Conservation (phyloP, 169 alveolate genomes). For the Cryptosporidium muris region DNA sequence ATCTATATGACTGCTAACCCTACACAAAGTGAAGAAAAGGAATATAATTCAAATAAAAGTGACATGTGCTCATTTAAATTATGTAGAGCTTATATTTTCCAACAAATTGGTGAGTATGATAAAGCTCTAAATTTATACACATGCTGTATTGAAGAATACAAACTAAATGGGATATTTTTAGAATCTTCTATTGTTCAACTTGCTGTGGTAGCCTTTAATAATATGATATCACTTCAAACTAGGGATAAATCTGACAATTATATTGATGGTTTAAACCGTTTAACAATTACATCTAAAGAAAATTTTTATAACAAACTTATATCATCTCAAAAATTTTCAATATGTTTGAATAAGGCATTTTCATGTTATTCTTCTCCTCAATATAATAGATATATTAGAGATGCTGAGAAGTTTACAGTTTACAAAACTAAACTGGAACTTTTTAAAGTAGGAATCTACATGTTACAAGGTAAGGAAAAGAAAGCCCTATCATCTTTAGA, state of each 20-base stretch:
- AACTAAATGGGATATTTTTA: slow-evolving; percentile 15
- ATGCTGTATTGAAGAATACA: slow-evolving; percentile 26
- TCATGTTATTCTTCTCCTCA: slow-evolving; percentile 11
- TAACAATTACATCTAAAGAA: slow-evolving; percentile 61
- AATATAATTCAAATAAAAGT: slow-evolving; percentile 1
- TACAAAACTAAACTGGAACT: slow-evolving; percentile 28
- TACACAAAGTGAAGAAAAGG: background rate
- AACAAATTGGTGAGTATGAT: slow-evolving; percentile 14
- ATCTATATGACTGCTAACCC: slow-evolving; percentile 7
- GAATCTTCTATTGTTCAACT: slow-evolving; percentile 69
- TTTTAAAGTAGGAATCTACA: slow-evolving; percentile 20
- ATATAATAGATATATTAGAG: slow-evolving; percentile 15
- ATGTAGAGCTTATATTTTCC: slow-evolving; percentile 62
- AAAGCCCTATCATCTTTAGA: slow-evolving; percentile 36
- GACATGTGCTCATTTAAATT: slow-evolving; percentile 43
- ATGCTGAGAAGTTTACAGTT: slow-evolving; percentile 35
- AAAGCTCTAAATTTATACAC: slow-evolving; percentile 19
- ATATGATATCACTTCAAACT: background rate
- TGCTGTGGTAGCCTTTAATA: slow-evolving; percentile 41
- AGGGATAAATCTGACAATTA: slow-evolving; percentile 7
- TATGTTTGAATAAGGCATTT: slow-evolving; percentile 68
- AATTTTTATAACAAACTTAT: slow-evolving; percentile 47
- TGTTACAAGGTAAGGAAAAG: slow-evolving; percentile 37
- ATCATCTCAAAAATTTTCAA: slow-evolving; percentile 25
- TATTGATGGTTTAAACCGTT: slow-evolving; percentile 68